Evolutionary conservation across 306 rosid genomes (phyloP).

Genomic region (Prosopis cineraria): DNA sequence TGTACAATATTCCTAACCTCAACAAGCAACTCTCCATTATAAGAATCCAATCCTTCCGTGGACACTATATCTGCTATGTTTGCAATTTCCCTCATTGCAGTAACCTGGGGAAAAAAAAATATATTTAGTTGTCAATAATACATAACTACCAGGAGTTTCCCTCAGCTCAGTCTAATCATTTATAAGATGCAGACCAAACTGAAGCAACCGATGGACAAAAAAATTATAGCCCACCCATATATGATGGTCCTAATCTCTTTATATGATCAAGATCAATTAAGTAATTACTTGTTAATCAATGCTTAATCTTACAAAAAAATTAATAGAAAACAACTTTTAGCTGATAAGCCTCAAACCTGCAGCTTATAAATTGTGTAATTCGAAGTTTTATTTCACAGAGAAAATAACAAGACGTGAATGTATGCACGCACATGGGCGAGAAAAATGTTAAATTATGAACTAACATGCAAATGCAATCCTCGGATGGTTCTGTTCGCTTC

Average conservation of each 20-base stretch:
- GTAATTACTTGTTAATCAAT: background rate
- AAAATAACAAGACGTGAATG: too few species aligned
- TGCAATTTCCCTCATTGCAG: slow-evolving; percentile 61
- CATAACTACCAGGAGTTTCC: background rate
- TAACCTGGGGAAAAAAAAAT: slow-evolving; percentile 43
- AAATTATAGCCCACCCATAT: background rate
- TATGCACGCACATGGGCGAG: too few species aligned
- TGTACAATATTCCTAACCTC: slow-evolving; percentile 54
- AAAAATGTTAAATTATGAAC: background rate
- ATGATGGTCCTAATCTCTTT: background rate
- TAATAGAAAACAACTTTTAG: background rate
- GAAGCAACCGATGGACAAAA: background rate
- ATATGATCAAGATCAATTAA: background rate
- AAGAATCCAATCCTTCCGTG: slow-evolving; percentile 51
- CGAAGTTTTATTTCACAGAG: background rate
- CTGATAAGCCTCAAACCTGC: background rate
- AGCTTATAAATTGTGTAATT: background rate
- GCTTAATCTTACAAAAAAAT: background rate
- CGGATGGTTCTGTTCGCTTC: background rate
- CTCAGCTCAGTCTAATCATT: background rate
- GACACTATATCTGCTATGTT: slow-evolving; percentile 47
- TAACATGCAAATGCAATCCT: background rate
- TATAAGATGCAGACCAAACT: background rate
- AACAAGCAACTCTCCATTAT: slow-evolving; percentile 47
- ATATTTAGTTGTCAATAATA: background rate